Evolutionary conservation across 345 rosid genomes (phyloP).

Genomic region (Brassica incana): DNA sequence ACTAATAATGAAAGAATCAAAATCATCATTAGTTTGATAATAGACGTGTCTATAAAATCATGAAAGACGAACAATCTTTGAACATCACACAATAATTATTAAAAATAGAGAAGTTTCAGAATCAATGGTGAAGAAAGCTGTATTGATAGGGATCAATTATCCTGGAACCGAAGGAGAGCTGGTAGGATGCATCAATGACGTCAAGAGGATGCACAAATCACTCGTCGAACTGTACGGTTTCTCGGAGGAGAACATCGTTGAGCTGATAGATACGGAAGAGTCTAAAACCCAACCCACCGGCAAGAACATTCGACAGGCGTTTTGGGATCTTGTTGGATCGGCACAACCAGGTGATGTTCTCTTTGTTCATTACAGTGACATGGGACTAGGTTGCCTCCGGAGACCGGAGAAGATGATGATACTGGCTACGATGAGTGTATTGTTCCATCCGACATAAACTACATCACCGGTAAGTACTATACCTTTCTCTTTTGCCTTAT

Average conservation of each 20-base stretch:
- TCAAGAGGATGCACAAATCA: conserved; percentile 50
- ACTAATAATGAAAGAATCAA: background rate
- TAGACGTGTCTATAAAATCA: background rate
- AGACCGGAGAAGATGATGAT: conserved; percentile 88
- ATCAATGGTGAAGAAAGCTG: conserved; percentile 11
- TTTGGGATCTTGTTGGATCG: conserved; percentile 50
- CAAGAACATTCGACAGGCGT: conserved; percentile 59
- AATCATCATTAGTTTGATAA: background rate
- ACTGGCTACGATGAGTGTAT: conserved; percentile 89
- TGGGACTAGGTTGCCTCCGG: conserved; percentile 82
- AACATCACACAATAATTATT: background rate
- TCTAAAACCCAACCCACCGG: conserved; percentile 66
- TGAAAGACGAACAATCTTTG: background rate
- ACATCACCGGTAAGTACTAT: conserved; percentile 59
- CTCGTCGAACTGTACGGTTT: conserved; percentile 64
- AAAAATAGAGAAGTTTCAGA: background rate
- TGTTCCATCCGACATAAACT: conserved; percentile 79
- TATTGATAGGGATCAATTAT: conserved; percentile 13
- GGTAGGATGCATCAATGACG: conserved; percentile 84
- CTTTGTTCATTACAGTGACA: conserved; percentile 84
- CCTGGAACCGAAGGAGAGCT: conserved; percentile 55
- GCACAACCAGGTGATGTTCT: conserved; percentile 59
- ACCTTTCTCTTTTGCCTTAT: background rate
- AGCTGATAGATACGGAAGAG: conserved; percentile 66
- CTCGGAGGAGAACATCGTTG: conserved; percentile 54